A percentile compares a stretch with the other conserved stretches of the same genome.
phyloP scores from a whole-genome alignment of 768 basidiomycete genomes.

The Sporobolomyces roseus region DNA sequence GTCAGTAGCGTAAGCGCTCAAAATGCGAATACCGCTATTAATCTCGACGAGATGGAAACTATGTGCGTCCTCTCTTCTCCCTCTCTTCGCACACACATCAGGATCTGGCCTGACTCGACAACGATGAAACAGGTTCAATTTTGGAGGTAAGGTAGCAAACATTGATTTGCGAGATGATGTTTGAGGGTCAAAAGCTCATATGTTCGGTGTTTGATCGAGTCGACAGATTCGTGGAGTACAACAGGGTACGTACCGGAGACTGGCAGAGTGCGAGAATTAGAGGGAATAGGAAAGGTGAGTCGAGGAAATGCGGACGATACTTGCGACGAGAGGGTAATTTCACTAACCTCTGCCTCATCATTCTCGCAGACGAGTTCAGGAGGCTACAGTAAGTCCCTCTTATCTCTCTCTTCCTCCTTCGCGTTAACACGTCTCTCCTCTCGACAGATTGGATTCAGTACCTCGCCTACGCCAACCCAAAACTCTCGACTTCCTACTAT shows the following conservation, averaged over 20 bases:
- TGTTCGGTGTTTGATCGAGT: no score
- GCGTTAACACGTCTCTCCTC: background rate
- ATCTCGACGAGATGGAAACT: conserved; percentile 12
- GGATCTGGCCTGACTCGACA: background rate
- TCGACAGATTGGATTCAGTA: conserved; percentile 26
- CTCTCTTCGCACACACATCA: no score
- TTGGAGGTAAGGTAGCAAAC: conserved; percentile 20
- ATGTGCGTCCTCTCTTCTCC: conserved; percentile 3
- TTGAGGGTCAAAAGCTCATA: no score
- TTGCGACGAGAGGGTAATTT: no score
- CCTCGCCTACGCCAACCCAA: conserved; percentile 6
- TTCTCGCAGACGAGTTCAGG: background rate
- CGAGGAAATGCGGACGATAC: no score
- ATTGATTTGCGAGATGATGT: no score
- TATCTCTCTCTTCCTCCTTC: no score
- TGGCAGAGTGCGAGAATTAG: background rate
- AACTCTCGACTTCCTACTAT: conserved; percentile 11
- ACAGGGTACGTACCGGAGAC: conserved; percentile 3
- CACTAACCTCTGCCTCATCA: no score
- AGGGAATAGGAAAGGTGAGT: conserved; percentile 1
- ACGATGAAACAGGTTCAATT: conserved; percentile 12
- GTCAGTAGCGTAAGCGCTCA: background rate
- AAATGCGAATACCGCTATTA: background rate
- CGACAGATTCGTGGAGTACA: conserved; percentile 14
- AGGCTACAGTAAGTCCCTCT: conserved; percentile 15